phyloP scores from a whole-genome alignment of 768 basidiomycete species.

The Boletus tylopilopsis region DNA sequence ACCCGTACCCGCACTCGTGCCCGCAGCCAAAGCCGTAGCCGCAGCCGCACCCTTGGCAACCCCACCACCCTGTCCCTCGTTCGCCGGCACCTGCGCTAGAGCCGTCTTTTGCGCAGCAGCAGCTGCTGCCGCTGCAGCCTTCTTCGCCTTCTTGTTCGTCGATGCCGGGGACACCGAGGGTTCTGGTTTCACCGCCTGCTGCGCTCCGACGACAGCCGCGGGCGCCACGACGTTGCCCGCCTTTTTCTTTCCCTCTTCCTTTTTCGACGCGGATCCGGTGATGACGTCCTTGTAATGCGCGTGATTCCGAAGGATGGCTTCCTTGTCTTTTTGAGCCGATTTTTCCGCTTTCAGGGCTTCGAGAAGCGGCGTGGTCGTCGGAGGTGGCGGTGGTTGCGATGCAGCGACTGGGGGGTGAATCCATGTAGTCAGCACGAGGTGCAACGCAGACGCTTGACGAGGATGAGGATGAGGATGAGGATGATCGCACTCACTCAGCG shows the following conservation, averaged over 20 bases:
- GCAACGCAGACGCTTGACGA: no score
- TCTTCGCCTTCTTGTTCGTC: conserved; percentile 38
- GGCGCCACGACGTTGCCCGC: no score
- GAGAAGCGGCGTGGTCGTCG: conserved; percentile 87
- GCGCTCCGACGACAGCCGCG: no score
- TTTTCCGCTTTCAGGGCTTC: conserved; percentile 87
- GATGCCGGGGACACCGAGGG: conserved; percentile 17
- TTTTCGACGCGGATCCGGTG: conserved; percentile 29
- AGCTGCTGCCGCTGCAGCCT: conserved; percentile 17
- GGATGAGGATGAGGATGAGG: no score
- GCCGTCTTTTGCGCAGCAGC: conserved; percentile 20
- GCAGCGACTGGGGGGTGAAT: conserved; percentile 77
- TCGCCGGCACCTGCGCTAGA: neutral
- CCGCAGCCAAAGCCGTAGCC: conserved; percentile 2
- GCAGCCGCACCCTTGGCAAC: conserved; percentile 3
- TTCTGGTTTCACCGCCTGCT: conserved; percentile 30
- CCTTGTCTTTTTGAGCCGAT: conserved; percentile 64
- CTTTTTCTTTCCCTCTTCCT: conserved; percentile 40
- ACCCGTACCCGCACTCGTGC: neutral
- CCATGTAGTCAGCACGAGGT: no score
- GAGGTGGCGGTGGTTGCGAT: conserved; percentile 52
- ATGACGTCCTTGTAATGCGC: conserved; percentile 61
- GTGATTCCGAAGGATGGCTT: conserved; percentile 67
- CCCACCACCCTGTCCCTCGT: neutral
- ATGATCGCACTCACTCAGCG: conserved; percentile 29